phyloP scores from a whole-genome alignment of 2,329 filamentous ascomycete species.

The Pseudocercospora musae region DNA sequence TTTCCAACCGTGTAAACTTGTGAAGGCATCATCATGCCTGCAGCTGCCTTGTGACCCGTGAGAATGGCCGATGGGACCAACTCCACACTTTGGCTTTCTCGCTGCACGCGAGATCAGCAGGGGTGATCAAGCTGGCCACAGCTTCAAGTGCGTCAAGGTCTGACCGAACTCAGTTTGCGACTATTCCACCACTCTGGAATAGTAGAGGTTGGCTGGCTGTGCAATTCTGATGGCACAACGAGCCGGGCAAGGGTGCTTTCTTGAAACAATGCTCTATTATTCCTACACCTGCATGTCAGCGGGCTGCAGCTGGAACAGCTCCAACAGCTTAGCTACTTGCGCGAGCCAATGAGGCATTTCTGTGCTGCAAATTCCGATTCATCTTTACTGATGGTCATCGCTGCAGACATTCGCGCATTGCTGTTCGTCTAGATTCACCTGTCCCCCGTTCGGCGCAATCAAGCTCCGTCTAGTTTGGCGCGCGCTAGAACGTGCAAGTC shows the following conservation, averaged over 20 bases:
- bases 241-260: slow-evolving; percentile 5
- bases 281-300: neutral
- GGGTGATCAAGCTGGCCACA: slow-evolving; percentile 6
- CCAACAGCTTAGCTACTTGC: neutral
- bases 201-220: neutral
- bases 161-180: slow-evolving; percentile 13
- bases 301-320: neutral
- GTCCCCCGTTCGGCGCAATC: neutral
- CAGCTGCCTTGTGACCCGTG: slow-evolving; percentile 9
- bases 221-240: neutral
- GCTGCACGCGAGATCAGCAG: slow-evolving; percentile 11
- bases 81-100: slow-evolving; percentile 10
- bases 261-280: slow-evolving; percentile 4
- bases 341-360: neutral
- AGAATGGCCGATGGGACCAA: slow-evolving; percentile 8
- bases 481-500: slow-evolving; percentile 16
- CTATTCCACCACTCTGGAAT: neutral
- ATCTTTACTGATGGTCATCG: neutral
- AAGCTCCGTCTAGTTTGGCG: neutral
- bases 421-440: neutral
- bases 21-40: slow-evolving; percentile 7
- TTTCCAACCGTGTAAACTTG: too few relatives aligned
- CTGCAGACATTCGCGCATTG: neutral
- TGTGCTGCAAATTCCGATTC: neutral
- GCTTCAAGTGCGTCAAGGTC: slow-evolving; percentile 4